Conservation (phyloP, 768 basidiomycete species). For the Chlorophyllum brunneum region DNA sequence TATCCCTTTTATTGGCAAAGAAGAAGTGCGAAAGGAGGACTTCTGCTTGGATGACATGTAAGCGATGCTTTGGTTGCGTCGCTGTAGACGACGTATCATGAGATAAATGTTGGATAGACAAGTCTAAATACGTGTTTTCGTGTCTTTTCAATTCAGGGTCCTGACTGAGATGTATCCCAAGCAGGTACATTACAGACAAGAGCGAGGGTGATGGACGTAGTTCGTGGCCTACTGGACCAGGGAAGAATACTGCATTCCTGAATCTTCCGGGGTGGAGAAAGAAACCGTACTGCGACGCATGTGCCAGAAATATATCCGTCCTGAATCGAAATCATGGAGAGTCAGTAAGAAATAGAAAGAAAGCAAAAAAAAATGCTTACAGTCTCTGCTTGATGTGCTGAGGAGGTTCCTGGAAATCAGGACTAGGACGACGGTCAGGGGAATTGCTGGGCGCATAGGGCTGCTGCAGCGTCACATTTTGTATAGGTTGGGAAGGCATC, state of each 20-base stretch:
- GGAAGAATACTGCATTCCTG: slow-evolving; percentile 29
- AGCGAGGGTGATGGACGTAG: slow-evolving; percentile 36
- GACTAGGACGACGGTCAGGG: background rate
- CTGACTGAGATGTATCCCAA: slow-evolving; percentile 28
- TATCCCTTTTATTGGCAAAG: slow-evolving; percentile 42
- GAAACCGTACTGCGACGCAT: slow-evolving; percentile 49
- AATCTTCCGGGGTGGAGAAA: slow-evolving; percentile 53
- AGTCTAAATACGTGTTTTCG: slow-evolving; percentile 36
- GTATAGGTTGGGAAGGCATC: slow-evolving; percentile 15
- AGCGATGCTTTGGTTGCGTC: slow-evolving; percentile 35
- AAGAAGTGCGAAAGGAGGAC: slow-evolving; percentile 55
- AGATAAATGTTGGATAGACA: slow-evolving; percentile 36
- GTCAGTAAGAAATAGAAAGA: background rate
- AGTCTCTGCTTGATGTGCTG: slow-evolving; percentile 24
- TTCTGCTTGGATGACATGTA: slow-evolving; percentile 50
- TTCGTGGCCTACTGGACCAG: slow-evolving; percentile 27
- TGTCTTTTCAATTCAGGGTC: slow-evolving; percentile 23
- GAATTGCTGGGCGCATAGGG: slow-evolving; percentile 26
- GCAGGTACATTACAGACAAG: slow-evolving; percentile 35
- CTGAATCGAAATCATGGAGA: slow-evolving; percentile 20
- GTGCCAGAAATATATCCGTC: slow-evolving; percentile 39
- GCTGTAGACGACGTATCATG: slow-evolving; percentile 28
- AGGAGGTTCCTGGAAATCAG: slow-evolving; percentile 26
- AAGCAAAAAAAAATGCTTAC: slow-evolving; percentile 20
- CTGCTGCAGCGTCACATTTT: slow-evolving; percentile 27